Percentiles rank a stretch among this genome's conserved stretches.
Conservation (phyloP, 768 basidiomycete genomes). For the Phanerodontia chrysosporium region DNA sequence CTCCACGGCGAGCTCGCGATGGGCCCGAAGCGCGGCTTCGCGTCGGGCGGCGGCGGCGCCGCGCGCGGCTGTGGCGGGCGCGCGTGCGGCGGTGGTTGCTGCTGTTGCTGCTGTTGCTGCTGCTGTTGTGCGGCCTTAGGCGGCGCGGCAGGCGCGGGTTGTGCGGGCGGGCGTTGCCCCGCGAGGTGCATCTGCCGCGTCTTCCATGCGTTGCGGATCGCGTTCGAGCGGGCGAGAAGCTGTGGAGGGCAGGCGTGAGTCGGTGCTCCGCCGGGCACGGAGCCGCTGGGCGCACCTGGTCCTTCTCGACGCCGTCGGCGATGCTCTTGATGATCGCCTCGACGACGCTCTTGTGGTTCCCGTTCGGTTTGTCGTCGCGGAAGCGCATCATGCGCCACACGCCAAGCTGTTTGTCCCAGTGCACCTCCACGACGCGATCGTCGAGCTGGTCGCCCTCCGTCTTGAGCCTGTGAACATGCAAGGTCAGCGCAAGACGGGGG, state of each 20-base stretch:
- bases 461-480: slow-evolving; percentile 77
- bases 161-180: slow-evolving; percentile 19
- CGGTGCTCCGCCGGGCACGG: too few species aligned
- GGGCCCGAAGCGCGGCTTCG: slow-evolving; percentile 59
- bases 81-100: too few species aligned
- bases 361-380: slow-evolving; percentile 89
- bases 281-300: slow-evolving; percentile 67
- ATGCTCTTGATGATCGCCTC: slow-evolving; percentile 89
- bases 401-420: slow-evolving; percentile 68
- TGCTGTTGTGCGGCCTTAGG: slow-evolving; percentile 15
- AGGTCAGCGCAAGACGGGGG: too few species aligned
- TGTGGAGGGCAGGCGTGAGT: slow-evolving; percentile 28
- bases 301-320: slow-evolving; percentile 89
- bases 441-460: slow-evolving; percentile 80
- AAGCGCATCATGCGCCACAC: slow-evolving; percentile 92
- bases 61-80: slow-evolving; percentile 13
- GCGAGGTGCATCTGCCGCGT: slow-evolving; percentile 38
- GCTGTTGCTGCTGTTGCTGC: slow-evolving; percentile 17
- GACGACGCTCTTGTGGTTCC: slow-evolving; percentile 83
- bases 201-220: slow-evolving; percentile 76
- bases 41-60: slow-evolving; percentile 18
- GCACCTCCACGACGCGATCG: slow-evolving; percentile 91
- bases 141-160: slow-evolving; percentile 1
- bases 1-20: slow-evolving; percentile 64
- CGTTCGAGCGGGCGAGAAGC: slow-evolving; percentile 62